Evolutionary conservation across 495 filamentous ascomycete species (phyloP).

Genomic region (Xanthoparmelia taractica): DNA sequence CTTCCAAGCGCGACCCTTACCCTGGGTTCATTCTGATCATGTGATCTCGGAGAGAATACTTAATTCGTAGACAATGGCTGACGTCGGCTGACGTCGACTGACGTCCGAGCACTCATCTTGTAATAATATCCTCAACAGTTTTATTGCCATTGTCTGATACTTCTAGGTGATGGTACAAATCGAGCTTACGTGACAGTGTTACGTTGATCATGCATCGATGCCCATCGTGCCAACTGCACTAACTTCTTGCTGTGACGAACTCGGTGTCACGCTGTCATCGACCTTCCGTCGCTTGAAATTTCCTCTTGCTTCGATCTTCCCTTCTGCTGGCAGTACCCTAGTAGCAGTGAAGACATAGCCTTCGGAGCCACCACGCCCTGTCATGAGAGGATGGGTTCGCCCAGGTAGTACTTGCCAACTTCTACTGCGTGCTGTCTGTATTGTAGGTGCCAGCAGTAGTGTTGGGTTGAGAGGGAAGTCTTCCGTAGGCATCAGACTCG

Average conservation of each 20-base stretch:
- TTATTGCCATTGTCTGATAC: background rate
- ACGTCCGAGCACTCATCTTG: too few species aligned
- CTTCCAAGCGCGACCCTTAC: slow-evolving; percentile 15
- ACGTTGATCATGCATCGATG: background rate
- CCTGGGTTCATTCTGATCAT: slow-evolving; percentile 12
- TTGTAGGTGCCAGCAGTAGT: slow-evolving; percentile 63
- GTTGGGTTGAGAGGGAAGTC: slow-evolving; percentile 81
- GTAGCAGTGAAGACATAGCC: slow-evolving; percentile 84
- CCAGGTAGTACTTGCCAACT: slow-evolving; percentile 88
- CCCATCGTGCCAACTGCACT: background rate
- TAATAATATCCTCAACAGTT: background rate
- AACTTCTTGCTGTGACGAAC: background rate
- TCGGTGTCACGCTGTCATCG: slow-evolving; percentile 26
- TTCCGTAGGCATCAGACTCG: slow-evolving; percentile 48
- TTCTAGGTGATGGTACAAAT: background rate
- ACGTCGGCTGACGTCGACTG: background rate
- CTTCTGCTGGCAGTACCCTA: slow-evolving; percentile 68
- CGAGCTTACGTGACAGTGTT: background rate
- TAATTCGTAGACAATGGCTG: background rate
- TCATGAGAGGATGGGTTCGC: slow-evolving; percentile 91
- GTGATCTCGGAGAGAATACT: slow-evolving; percentile 7
- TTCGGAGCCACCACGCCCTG: slow-evolving; percentile 74
- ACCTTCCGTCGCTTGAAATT: slow-evolving; percentile 57
- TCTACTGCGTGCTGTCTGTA: slow-evolving; percentile 69
- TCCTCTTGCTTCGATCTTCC: slow-evolving; percentile 73